phyloP scores from a whole-genome alignment of 371 early-diverging fungal genomes.

The Batrachochytrium dendrobatidis region DNA sequence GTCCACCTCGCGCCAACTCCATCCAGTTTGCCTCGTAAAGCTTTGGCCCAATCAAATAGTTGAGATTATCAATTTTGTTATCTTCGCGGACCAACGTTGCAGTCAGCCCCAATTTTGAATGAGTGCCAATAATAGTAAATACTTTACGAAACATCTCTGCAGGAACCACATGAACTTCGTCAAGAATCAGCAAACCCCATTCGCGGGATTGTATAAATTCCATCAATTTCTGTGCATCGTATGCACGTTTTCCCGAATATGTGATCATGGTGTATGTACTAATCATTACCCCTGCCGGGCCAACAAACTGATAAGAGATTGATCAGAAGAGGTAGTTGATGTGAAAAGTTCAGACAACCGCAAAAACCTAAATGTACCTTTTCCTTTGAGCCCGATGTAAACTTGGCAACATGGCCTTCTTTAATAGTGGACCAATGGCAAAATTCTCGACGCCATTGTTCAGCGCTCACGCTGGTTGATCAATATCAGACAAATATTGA shows the following conservation, averaged over 20 bases:
- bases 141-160: slow-evolving; percentile 98
- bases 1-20: slow-evolving; percentile 94
- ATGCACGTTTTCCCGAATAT: slow-evolving; percentile 87
- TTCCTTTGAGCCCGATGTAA: slow-evolving; percentile 95
- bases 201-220: slow-evolving; percentile 84
- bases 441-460: slow-evolving; percentile 99
- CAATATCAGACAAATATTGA: too few relatives aligned
- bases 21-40: slow-evolving; percentile 99
- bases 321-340: background rate
- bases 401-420: slow-evolving; percentile 87
- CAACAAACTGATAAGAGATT: slow-evolving; percentile 55
- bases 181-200: slow-evolving; percentile 97
- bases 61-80: slow-evolving; percentile 98
- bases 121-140: slow-evolving; percentile 88
- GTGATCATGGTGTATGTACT: slow-evolving; percentile 99
- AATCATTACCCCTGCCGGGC: slow-evolving; percentile 92
- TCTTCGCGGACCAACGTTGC: slow-evolving; percentile 99
- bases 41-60: slow-evolving; percentile 99
- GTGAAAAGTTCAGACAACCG: background rate
- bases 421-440: slow-evolving; percentile 89
- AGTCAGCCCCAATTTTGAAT: slow-evolving; percentile 97
- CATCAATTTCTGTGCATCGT: slow-evolving; percentile 95
- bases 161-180: slow-evolving; percentile 99
- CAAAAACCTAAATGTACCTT: slow-evolving; percentile 36
- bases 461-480: slow-evolving; percentile 73